Evolutionary conservation across 225 moss, liverwort and hornwort species (phyloP).

Genomic region (Polytrichum formosum): DNA sequence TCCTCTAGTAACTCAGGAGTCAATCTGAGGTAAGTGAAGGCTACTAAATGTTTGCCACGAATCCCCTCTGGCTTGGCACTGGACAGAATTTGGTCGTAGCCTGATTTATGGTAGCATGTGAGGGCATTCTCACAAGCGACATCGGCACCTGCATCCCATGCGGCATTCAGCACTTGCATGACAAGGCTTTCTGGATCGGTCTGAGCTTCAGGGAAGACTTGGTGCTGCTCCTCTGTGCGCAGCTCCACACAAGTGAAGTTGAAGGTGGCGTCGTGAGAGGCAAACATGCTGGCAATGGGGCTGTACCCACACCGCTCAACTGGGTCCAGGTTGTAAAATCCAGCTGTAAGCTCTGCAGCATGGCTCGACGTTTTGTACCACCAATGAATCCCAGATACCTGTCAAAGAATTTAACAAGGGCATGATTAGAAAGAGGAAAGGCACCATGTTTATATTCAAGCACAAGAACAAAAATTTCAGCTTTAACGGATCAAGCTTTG

Average conservation of each 20-base stretch:
- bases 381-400: constrained; percentile 83
- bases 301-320: constrained; percentile 53
- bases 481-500: too few relatives aligned
- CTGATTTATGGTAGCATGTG: constrained; percentile 49
- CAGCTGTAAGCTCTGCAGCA: constrained; percentile 68
- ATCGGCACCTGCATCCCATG: constrained; percentile 54
- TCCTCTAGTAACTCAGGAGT: constrained; percentile 66
- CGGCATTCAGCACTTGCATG: constrained; percentile 70
- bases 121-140: constrained; percentile 88
- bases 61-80: constrained; percentile 53
- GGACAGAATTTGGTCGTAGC: constrained; percentile 71
- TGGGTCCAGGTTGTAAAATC: constrained; percentile 67
- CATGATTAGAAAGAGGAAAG: background rate
- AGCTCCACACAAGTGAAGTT: constrained; percentile 86
- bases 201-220: constrained; percentile 44
- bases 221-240: constrained; percentile 49
- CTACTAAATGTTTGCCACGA: constrained; percentile 24
- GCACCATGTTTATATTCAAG: background rate
- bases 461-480: background rate
- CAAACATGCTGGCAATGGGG: constrained; percentile 62
- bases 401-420: background rate
- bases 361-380: constrained; percentile 62
- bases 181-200: constrained; percentile 82
- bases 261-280: constrained; percentile 57
- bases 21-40: constrained; percentile 81